Conservation (phyloP, 2,329 filamentous ascomycete genomes). For the Fusarium pininemorale region DNA sequence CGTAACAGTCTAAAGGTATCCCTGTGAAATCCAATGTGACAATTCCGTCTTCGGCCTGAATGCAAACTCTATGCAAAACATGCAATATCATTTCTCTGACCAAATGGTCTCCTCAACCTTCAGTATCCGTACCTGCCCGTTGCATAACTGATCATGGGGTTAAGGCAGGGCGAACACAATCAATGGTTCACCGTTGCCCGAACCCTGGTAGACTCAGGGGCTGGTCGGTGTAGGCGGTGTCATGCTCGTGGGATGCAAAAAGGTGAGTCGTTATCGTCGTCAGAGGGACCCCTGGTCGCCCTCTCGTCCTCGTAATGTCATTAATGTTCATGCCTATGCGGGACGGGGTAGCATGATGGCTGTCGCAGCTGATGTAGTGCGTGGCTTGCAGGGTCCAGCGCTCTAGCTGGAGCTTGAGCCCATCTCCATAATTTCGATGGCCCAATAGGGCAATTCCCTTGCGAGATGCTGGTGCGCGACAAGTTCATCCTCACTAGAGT, state of each 20-base stretch:
- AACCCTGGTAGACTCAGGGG: slow-evolving; percentile 22
- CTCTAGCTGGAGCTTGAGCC: slow-evolving; percentile 47
- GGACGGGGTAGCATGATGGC: slow-evolving; percentile 24
- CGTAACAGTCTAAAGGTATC: slow-evolving; percentile 47
- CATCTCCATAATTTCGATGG: slow-evolving; percentile 61
- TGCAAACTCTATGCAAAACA: slow-evolving; percentile 40
- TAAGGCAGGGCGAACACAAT: slow-evolving; percentile 6
- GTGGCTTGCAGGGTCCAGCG: slow-evolving; percentile 6
- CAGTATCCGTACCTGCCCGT: background rate
- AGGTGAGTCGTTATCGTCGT: slow-evolving; percentile 41
- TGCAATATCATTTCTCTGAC: slow-evolving; percentile 37
- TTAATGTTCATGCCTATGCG: slow-evolving; percentile 40
- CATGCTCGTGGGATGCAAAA: slow-evolving; percentile 32
- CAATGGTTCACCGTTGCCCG: slow-evolving; percentile 20
- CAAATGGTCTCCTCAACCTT: slow-evolving; percentile 29
- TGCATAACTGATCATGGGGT: slow-evolving; percentile 12
- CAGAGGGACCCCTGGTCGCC: slow-evolving; percentile 38
- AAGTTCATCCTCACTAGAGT: slow-evolving; percentile 57
- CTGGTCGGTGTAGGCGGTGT: slow-evolving; percentile 33
- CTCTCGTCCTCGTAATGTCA: slow-evolving; percentile 38
- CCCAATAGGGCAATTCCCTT: slow-evolving; percentile 60
- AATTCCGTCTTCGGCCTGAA: slow-evolving; percentile 27
- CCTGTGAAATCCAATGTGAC: slow-evolving; percentile 33
- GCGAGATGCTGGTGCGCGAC: slow-evolving; percentile 54
- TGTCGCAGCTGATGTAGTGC: slow-evolving; percentile 26